These are phyloP conservation scores for Nemania diffusa DNA, from an alignment of 2,329 filamentous ascomycete species.

Conservation along the genomic window DNA sequence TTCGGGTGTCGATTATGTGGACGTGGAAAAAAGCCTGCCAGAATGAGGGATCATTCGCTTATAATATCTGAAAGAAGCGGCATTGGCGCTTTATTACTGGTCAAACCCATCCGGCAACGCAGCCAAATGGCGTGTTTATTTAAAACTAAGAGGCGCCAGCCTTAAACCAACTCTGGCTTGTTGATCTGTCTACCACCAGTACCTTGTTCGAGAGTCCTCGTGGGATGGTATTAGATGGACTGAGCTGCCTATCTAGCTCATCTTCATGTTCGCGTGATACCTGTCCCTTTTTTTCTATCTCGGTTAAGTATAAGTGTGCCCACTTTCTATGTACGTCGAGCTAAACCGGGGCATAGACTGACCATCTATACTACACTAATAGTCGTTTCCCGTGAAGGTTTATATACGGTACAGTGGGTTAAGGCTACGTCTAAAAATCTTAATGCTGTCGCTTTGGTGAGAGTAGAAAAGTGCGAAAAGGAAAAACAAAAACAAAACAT, in stretches of 20 bases:
- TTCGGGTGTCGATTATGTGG: slow-evolving; percentile 30
- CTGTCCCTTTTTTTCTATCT: neutral
- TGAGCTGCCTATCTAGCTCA: neutral
- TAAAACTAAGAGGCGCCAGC: slow-evolving; percentile 19
- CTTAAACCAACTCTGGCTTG: neutral
- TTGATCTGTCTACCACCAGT: neutral
- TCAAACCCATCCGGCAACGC: slow-evolving; percentile 2
- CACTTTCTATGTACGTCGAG: neutral
- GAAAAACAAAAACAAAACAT: neutral
- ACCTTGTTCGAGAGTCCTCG: neutral
- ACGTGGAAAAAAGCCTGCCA: slow-evolving; percentile 18
- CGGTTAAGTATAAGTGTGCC: neutral
- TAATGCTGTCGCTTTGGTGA: neutral
- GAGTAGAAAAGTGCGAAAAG: neutral
- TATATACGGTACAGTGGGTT: neutral
- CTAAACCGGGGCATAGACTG: neutral
- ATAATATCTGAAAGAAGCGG: slow-evolving; percentile 30
- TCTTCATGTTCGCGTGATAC: neutral
- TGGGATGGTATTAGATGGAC: neutral
- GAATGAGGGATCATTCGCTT: slow-evolving; percentile 28
- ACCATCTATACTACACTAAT: neutral
- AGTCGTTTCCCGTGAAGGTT: slow-evolving; percentile 5
- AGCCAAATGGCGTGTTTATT: slow-evolving; percentile 23
- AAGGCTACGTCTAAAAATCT: neutral
- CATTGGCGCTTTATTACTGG: slow-evolving; percentile 24